Base-by-base conservation (phyloP, 306 rosid species). In the Quercus dentata region DNA sequence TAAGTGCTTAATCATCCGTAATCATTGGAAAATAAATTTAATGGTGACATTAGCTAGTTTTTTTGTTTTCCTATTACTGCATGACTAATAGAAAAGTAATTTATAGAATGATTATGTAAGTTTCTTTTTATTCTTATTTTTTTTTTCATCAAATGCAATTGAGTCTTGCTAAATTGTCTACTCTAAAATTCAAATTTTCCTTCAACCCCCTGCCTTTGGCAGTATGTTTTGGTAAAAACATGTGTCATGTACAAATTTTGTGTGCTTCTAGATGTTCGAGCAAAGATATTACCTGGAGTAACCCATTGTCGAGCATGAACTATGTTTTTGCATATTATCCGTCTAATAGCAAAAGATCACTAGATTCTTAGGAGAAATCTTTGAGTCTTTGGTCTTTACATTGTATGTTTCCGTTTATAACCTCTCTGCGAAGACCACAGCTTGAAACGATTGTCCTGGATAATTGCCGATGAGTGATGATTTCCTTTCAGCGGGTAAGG, bases 221-320 rank as follows among this genome's bases (percentile, higher is more conserved):
- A 38, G 46, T 7, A 7, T 8, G 46, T 7, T 38, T 38, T 8
- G 46, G 46, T 38, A 38, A 38, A 38, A 38, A 21, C 59, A 56
- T 58, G 7, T 80, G 63, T 78, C 61, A 83, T 83, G 77, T 62
- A 46, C 67, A 74, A 21, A 31, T 64, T 17, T 79, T 69, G 21
- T 69, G 74, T 68, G 74, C 67, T 81, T 84, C 86, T 88, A 95
- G 99, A 95, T 74, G 86, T 95, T 77, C 90, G 85, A 86, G 85
- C 85, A 61, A 92, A 92, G 85, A 95, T 95, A 79, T 75, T 95
- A 19, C 99, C 99, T 1, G 99, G 99, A 79, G 98, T 95, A 55
- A 92, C 98, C 9, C 99, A 95, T 80, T 91, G 98, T 97, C 99
- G 85, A 95, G 98, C 85, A 97, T 97, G 15, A 95, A 89, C 78